Conservation (phyloP, 805 yeast species). For the Clavispora asparagi region DNA sequence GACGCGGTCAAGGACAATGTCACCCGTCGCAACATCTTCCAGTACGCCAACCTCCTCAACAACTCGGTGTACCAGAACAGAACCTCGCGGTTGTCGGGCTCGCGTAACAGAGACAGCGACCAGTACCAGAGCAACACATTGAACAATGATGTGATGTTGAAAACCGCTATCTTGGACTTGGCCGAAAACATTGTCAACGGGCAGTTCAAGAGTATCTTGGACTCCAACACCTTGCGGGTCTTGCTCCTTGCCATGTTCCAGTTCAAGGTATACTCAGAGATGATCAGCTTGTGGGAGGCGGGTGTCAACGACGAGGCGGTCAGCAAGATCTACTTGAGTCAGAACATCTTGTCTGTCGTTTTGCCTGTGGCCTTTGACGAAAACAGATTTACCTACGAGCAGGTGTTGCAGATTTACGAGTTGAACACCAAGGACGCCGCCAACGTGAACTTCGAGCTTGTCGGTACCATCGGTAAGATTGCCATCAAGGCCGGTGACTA, state of each 20-base stretch:
- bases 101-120: slow-evolving; percentile 36
- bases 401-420: slow-evolving; percentile 53
- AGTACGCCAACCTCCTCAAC: slow-evolving; percentile 12
- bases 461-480: slow-evolving; percentile 70
- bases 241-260: slow-evolving; percentile 29
- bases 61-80: slow-evolving; percentile 23
- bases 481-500: slow-evolving; percentile 62
- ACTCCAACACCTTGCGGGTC: slow-evolving; percentile 18
- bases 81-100: slow-evolving; percentile 26
- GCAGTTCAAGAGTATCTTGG: slow-evolving; percentile 22
- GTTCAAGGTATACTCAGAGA: slow-evolving; percentile 47
- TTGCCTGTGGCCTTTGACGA: slow-evolving; percentile 61
- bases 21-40: slow-evolving; percentile 7
- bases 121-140: slow-evolving; percentile 20
- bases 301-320: slow-evolving; percentile 44
- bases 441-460: slow-evolving; percentile 42
- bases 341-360: slow-evolving; percentile 62
- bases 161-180: slow-evolving; percentile 27
- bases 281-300: slow-evolving; percentile 65
- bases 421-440: slow-evolving; percentile 28
- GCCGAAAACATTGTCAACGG: slow-evolving; percentile 26
- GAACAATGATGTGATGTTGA: slow-evolving; percentile 24
- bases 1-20: slow-evolving; percentile 7
- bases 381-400: slow-evolving; percentile 56
- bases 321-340: slow-evolving; percentile 48